Evolutionary conservation across 768 basidiomycete genomes (phyloP).

Genomic region (Tulasnella calospora): DNA sequence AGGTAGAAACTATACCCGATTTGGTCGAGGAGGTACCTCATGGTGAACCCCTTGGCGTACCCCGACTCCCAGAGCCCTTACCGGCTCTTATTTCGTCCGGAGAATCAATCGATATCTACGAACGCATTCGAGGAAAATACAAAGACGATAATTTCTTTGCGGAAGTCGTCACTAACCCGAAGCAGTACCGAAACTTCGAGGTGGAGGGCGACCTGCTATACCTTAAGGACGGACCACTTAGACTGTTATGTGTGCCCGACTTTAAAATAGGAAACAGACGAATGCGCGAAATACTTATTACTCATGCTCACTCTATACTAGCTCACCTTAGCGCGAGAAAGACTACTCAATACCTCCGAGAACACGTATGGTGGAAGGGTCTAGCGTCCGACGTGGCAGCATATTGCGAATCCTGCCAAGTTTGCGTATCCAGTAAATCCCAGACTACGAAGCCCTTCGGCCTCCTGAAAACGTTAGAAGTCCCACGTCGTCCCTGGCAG

Average conservation of each 20-base stretch:
- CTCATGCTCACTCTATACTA: constrained; percentile 23
- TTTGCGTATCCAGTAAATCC: constrained; percentile 27
- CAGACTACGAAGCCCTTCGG: constrained; percentile 6
- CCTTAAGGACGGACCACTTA: background rate
- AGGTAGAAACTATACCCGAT: too few species aligned
- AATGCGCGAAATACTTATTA: constrained; percentile 22
- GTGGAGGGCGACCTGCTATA: background rate
- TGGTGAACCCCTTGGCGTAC: too few species aligned
- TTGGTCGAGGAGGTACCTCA: too few species aligned
- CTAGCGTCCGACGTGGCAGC: constrained; percentile 3
- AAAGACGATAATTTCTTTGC: too few species aligned
- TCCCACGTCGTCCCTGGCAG: constrained; percentile 23
- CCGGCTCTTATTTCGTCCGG: too few species aligned
- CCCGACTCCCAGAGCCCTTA: too few species aligned
- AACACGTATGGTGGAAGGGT: constrained; percentile 26
- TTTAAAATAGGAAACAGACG: constrained; percentile 12
- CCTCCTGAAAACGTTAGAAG: constrained; percentile 21
- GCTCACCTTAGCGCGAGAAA: constrained; percentile 21
- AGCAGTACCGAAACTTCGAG: background rate
- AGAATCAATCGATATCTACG: too few species aligned
- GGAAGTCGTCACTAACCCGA: background rate
- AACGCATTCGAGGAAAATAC: too few species aligned
- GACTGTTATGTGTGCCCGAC: constrained; percentile 22
- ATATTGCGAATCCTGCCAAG: constrained; percentile 27
- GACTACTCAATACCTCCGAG: constrained; percentile 21